phyloP scores from a whole-genome alignment of 1,139 yeast genomes.

The Yamadazyma kanchanaburiensis region DNA sequence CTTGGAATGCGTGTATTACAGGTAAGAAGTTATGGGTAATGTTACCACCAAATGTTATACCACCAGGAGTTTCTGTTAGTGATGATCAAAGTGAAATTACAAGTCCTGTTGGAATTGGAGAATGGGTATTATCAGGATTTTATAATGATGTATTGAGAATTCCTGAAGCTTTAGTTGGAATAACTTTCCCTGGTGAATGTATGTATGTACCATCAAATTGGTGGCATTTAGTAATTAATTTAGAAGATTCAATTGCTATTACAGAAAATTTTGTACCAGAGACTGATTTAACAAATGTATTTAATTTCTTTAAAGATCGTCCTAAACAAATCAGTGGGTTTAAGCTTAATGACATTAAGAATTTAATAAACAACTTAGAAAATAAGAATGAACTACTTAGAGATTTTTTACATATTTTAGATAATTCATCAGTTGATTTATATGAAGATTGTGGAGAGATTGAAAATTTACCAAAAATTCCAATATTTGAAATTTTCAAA shows the following conservation, averaged over 20 bases:
- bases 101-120: constrained; percentile 84
- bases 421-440: constrained; percentile 16
- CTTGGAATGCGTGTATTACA: constrained; percentile 79
- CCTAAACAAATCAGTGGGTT: constrained; percentile 78
- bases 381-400: constrained; percentile 8
- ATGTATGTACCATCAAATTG: constrained; percentile 90
- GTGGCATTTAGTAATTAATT: constrained; percentile 92
- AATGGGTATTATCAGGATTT: constrained; percentile 83
- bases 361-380: constrained; percentile 29
- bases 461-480: constrained; percentile 40
- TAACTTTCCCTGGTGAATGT: constrained; percentile 80
- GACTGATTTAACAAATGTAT: constrained; percentile 54
- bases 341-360: constrained; percentile 49
- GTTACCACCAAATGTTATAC: constrained; percentile 73
- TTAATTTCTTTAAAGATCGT: constrained; percentile 65
- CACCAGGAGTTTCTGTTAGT: constrained; percentile 85
- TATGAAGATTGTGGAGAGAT: constrained; percentile 47
- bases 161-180: constrained; percentile 58
- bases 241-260: constrained; percentile 74
- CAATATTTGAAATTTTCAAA: constrained; percentile 56
- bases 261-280: constrained; percentile 86
- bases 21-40: constrained; percentile 87
- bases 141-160: constrained; percentile 55
- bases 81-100: constrained; percentile 86
- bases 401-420: constrained; percentile 4